These are phyloP conservation scores for Floccularia luteovirens DNA, from an alignment of 768 basidiomycete species.

Conservation along the genomic window DNA sequence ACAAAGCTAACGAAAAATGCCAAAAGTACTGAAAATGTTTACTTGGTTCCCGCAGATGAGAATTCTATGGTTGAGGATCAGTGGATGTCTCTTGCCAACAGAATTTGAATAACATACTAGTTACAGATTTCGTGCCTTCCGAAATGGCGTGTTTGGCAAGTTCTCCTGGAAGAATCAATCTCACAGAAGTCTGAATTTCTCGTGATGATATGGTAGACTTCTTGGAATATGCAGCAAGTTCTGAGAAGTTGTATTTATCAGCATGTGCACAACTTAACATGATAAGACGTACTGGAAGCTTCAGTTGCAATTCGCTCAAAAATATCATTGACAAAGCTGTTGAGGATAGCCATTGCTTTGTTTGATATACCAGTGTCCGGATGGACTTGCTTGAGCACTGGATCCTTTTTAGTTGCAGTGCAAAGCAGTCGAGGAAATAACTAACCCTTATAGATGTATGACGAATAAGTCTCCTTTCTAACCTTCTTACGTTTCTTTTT, in stretches of 20 bases:
- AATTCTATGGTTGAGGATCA: conserved; percentile 31
- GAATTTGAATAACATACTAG: conserved; percentile 40
- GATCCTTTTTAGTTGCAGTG: conserved; percentile 2
- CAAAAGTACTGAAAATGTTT: conserved; percentile 15
- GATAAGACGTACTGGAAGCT: conserved; percentile 63
- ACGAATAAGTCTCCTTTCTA: conserved; percentile 89
- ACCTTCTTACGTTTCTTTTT: conserved; percentile 87
- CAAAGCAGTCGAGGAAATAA: conserved; percentile 1
- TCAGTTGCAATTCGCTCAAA: conserved; percentile 91
- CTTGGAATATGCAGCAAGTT: conserved; percentile 96
- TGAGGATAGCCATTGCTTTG: conserved; percentile 96
- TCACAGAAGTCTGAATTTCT: conserved; percentile 96
- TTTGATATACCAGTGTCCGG: conserved; percentile 99
- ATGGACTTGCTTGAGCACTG: conserved; percentile 95
- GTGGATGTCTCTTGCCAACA: neutral
- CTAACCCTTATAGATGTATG: conserved; percentile 88
- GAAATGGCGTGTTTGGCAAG: conserved; percentile 92
- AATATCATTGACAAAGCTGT: conserved; percentile 95
- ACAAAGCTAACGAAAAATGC: conserved; percentile 16
- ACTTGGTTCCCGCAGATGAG: conserved; percentile 69
- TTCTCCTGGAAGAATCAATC: conserved; percentile 94
- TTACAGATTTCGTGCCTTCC: conserved; percentile 91
- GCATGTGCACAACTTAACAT: conserved; percentile 4
- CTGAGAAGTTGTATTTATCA: conserved; percentile 26
- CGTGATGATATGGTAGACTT: conserved; percentile 98